phyloP scores from a whole-genome alignment of 2,329 filamentous ascomycete genomes.

The Thyridium curvatum region DNA sequence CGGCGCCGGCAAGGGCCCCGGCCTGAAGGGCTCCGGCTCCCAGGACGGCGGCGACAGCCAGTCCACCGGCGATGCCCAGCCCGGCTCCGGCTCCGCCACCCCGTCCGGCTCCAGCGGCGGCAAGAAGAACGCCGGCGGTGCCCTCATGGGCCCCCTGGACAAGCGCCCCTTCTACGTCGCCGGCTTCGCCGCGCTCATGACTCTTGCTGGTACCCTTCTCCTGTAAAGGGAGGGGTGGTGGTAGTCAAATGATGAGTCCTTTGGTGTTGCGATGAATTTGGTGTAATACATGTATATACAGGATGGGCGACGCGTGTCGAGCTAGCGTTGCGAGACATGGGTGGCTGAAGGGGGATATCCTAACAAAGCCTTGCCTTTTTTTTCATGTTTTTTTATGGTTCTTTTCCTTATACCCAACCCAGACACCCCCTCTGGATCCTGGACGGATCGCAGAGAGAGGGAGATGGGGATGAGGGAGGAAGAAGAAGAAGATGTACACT shows the following conservation, averaged over 20 bases:
- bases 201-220: conserved; percentile 30
- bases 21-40: conserved; percentile 45
- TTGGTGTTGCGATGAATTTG: too few relatives aligned
- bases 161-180: conserved; percentile 27
- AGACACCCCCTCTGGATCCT: too few relatives aligned
- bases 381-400: too few relatives aligned
- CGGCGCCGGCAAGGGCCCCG: conserved; percentile 48
- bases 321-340: too few relatives aligned
- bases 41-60: conserved; percentile 43
- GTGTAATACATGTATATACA: too few relatives aligned
- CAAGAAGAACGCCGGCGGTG: conserved; percentile 24
- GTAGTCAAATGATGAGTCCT: not conserved
- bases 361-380: too few relatives aligned
- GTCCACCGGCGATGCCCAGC: conserved; percentile 33
- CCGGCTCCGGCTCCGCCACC: conserved; percentile 30
- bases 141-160: conserved; percentile 23
- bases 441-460: too few relatives aligned
- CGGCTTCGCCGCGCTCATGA: conserved; percentile 25
- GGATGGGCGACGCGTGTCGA: too few relatives aligned
- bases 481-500: too few relatives aligned
- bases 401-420: too few relatives aligned
- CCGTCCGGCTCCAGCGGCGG: conserved; percentile 24
- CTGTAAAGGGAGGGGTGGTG: conserved; percentile 23
- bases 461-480: too few relatives aligned
- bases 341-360: too few relatives aligned